Evolutionary conservation across 139 green algal genomes (phyloP).

Genomic region (Haematococcus sp.): DNA sequence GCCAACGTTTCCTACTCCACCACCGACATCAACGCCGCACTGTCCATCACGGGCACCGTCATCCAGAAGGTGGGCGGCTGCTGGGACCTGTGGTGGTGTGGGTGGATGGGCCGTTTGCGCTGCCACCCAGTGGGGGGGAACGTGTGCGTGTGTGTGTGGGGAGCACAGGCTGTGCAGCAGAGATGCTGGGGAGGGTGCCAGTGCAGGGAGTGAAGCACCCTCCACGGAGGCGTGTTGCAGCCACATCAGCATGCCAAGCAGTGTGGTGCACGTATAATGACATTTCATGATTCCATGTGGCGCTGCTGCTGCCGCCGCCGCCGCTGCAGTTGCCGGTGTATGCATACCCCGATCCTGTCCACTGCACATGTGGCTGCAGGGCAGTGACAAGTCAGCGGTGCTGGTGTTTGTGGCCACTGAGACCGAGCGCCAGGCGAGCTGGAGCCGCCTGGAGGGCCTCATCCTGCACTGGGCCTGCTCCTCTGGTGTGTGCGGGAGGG

Average conservation of each 20-base stretch:
- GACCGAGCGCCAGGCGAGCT: conserved; percentile 43
- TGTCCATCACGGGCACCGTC: conserved; percentile 28
- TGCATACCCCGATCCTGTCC: no score
- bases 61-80: conserved; percentile 24
- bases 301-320: no score
- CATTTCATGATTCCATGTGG: no score
- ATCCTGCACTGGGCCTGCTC: conserved; percentile 42
- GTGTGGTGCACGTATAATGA: no score
- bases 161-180: no score
- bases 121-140: background rate
- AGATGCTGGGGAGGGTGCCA: no score
- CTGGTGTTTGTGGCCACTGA: conserved; percentile 38
- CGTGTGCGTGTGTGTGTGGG: no score
- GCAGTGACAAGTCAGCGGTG: conserved; percentile 28
- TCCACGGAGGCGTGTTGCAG: no score
- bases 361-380: no score
- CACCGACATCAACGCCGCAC: conserved; percentile 38
- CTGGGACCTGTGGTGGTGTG: background rate
- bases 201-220: no score
- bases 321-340: no score
- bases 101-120: background rate
- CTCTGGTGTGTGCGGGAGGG: background rate
- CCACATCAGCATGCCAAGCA: no score
- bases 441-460: conserved; percentile 44
- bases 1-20: conserved; percentile 39